Conservation (phyloP, 306 rosid species). For the Medicago arabica region DNA sequence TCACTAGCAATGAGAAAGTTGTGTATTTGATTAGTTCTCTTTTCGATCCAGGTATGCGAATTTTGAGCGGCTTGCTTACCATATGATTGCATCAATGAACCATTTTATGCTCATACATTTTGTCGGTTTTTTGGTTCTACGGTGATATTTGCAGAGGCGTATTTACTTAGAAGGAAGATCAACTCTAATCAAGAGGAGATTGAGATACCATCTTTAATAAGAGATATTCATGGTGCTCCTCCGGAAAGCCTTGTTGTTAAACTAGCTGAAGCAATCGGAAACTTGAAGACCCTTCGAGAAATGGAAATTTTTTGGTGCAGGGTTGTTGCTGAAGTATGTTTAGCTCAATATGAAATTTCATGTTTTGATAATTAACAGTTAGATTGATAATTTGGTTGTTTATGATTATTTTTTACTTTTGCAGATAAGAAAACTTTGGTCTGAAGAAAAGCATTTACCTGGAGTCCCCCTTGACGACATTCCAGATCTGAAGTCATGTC, state of each 20-base stretch:
- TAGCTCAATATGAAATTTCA: conserved; percentile 37
- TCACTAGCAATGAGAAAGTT: conserved; percentile 65
- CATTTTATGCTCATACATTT: background rate
- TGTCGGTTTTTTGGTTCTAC: conserved; percentile 42
- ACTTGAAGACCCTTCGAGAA: conserved; percentile 67
- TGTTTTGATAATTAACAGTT: background rate
- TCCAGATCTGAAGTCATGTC: conserved; percentile 90
- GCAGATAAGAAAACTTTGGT: conserved; percentile 88
- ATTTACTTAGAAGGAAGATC: conserved; percentile 67
- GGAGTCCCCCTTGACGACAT: conserved; percentile 78
- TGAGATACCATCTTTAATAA: conserved; percentile 56
- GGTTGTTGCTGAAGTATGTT: conserved; percentile 81
- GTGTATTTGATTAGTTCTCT: conserved; percentile 63
- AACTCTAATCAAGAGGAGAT: conserved; percentile 55
- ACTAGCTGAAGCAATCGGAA: conserved; percentile 91
- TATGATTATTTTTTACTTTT: background rate
- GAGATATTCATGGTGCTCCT: conserved; percentile 96
- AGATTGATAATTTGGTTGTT: too few relatives aligned
- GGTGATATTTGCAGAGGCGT: conserved; percentile 74
- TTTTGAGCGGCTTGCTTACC: conserved; percentile 38
- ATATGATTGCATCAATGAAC: conserved; percentile 30
- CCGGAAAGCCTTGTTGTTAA: conserved; percentile 84
- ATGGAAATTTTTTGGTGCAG: conserved; percentile 92
- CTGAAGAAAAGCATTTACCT: conserved; percentile 69
- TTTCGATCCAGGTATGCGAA: conserved; percentile 76